Base-by-base conservation (phyloP, 2,329 filamentous ascomycete species). In the Scortechinia acanthostroma region DNA sequence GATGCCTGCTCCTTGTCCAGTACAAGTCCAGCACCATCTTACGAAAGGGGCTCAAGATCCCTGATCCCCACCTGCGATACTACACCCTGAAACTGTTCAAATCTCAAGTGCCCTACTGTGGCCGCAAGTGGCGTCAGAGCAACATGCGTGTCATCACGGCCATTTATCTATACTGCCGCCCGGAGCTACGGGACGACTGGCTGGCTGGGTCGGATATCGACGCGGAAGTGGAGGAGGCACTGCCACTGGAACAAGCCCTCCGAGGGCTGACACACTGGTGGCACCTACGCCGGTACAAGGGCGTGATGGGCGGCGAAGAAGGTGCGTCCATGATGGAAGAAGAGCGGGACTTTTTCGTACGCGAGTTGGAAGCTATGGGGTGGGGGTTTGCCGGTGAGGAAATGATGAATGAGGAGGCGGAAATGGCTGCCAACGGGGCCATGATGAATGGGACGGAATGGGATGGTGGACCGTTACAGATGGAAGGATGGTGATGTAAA, bases 81-180 rank as follows among this genome's bases (percentile, higher is more conserved):
- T 97, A 97, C 69, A 95, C 93, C 0, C 78, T 98, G 53, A 98
- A 98, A 66, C 76, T 98, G 0, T 97, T 97, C 81, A 98, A 98
- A 65, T 93, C 90, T 49, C 93, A 98, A 64, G 93, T 98, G 3
- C 93, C 93, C 1, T 98, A 95, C 70, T 97, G 91, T 63, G 91
- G 93, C 19, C 84, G 93, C 37, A 98, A 98, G 68, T 98, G 93
- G 93, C 83, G 93, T 14, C 93, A 97, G 68, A 83, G 83, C 54
- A 97, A 98, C 64, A 98, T 98, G 93, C 87, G 91, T 46, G 91
- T 97, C 57, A 98, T 98, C 58, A 98, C 93, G 0, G 90, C 91
- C 3, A 88, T 98, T 1, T 98, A 96, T 63, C 73, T 98, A 43
- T 88, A 95, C 65, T 95, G 91, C 58, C 77, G 90, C 4, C 91